These are phyloP conservation scores for Rhizopogon sp. DNA, from an alignment of 768 basidiomycete species.

Conservation along the genomic window DNA sequence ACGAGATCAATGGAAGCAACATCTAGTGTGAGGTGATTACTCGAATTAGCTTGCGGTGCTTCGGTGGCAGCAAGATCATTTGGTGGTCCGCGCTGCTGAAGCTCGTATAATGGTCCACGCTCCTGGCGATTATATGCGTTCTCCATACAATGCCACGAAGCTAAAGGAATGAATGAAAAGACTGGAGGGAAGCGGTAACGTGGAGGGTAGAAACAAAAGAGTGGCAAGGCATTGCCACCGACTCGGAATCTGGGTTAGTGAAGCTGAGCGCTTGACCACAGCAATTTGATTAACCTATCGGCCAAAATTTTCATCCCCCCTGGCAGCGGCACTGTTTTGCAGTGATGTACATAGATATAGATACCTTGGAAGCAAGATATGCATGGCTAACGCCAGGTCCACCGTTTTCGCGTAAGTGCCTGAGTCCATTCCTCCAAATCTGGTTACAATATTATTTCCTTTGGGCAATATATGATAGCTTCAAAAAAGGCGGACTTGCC, in stretches of 20 bases:
- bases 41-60: neutral
- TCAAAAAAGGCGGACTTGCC: no score
- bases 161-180: neutral
- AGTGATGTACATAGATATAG: no score
- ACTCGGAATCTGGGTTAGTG: neutral
- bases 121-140: neutral
- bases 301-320: no score
- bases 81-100: neutral
- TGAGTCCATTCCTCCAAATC: no score
- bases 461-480: no score
- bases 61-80: neutral
- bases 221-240: neutral
- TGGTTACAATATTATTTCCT: no score
- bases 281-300: no score
- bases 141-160: neutral
- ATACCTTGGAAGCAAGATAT: no score
- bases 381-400: no score
- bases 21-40: slow-evolving; percentile 19
- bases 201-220: neutral
- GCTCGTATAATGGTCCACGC: neutral
- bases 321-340: no score
- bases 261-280: neutral
- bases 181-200: no score
- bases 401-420: no score
- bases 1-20: slow-evolving; percentile 62